Base-by-base conservation (phyloP, 768 basidiomycete species). In the Butyriboletus loyo region DNA sequence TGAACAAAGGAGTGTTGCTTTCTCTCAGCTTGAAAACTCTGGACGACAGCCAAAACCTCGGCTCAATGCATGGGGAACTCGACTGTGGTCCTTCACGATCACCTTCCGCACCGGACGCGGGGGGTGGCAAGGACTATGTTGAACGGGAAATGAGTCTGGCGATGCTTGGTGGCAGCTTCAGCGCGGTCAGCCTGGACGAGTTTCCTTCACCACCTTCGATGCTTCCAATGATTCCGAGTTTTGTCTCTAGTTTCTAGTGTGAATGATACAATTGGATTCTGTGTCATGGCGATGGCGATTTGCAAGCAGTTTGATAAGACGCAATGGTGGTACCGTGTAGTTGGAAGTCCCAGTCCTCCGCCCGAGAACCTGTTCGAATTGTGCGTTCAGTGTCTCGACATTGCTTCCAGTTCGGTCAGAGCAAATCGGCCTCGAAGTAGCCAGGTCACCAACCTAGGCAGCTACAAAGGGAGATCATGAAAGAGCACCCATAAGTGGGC, bases 1-100 rank as follows among this genome's bases (percentile, higher is more conserved):
- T 80, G 54, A 76, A 78, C 65, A 74, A 72, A 61, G 78, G 75
- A 5, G 67, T 77, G 41, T 58, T 81, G 25, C 57, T 80, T 30
- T 66, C 72, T 14, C 54, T 75, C 56, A 52, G 59, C 47, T 35
- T 55, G 21, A 63, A 54, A 43, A 42, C 22, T 21, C 30, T 52
- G 30, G 52, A 51, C 7, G 47, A 53, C 31, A 22, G 10, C 13
- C 40, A 51, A 41, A 49, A 31, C 21, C 17, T 51, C 14, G 63
- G 14, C 31, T 8, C 24, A 10, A 19, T 24, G 13, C 25, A 52
- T 14, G 52, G 14, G 21, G 61, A 50, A 27, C 19, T 30, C 27
- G 41, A 37, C 1, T 25, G 57, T 37, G 39, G 30, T 24, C 36
- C 45, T 43, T 58, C 55, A 1, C 51, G 27, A 15, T 24, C 54